Evolutionary conservation across 176 grass and related monocot species (phyloP).

Genomic region (Triticum dicoccoides): DNA sequence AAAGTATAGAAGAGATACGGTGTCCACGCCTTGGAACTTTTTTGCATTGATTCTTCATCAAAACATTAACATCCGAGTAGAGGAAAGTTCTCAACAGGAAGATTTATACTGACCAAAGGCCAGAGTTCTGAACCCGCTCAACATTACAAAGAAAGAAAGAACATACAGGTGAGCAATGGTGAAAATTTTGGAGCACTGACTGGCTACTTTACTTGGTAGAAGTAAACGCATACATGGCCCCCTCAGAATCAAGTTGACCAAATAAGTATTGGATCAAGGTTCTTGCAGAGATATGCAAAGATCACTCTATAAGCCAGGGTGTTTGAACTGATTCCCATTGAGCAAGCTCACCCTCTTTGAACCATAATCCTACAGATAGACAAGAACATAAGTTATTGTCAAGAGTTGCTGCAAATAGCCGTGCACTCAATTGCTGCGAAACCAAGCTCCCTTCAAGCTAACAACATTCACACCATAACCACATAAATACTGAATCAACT

Average conservation of each 20-base stretch:
- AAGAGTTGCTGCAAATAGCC: not conserved
- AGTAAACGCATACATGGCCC: not conserved
- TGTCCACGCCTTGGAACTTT: not conserved
- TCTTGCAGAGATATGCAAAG: not conserved
- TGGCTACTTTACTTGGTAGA: not conserved
- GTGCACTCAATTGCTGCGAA: not conserved
- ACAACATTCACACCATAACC: not conserved
- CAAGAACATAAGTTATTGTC: not conserved
- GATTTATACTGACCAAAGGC: not conserved
- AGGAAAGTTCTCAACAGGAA: conserved; percentile 5
- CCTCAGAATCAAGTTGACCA: not conserved
- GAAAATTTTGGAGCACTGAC: not conserved
- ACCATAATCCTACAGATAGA: conserved; percentile 70
- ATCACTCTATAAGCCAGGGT: conserved; percentile 79
- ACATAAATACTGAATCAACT: not conserved
- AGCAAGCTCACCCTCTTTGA: conserved; percentile 75
- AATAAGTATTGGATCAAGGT: not conserved
- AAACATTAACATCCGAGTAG: not conserved
- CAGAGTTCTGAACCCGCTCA: not conserved
- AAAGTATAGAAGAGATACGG: too few relatives aligned
- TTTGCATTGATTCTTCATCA: not conserved
- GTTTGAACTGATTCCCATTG: conserved; percentile 71
- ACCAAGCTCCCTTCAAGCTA: not conserved
- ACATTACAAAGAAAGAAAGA: not conserved
- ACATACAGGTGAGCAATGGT: not conserved